Base-by-base conservation (phyloP, 1,139 yeast species). In the Pichia sp. region DNA sequence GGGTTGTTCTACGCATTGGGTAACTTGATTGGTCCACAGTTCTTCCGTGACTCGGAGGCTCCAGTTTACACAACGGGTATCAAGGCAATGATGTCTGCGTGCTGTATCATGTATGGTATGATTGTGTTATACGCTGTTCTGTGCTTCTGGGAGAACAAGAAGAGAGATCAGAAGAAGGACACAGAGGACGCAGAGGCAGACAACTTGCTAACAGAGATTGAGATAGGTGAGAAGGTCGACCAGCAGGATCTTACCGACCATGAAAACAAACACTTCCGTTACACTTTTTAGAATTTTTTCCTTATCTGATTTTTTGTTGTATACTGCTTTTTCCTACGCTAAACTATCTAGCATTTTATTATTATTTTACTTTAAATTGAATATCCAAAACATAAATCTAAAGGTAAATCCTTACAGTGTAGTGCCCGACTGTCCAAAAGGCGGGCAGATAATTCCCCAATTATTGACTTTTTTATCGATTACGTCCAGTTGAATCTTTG, bases 1-100 rank as follows among this genome's bases (percentile, higher is more conserved):
- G 73, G 84, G 51, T 84, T 83, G 0, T 85, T 81, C 65, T 82
- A 87, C 59, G 79, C 81, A 33, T 88, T 92, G 16, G 56, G 56
- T 46, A 85, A 85, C 61, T 73, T 85, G 52, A 75, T 83, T 50
- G 92, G 91, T 0, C 90, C 93, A 2, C 90, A 84, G 64, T 77
- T 85, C 52, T 85, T 85, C 65, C 73, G 79, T 58, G 71, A 72
- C 0, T 60, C 61, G 6, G 80, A 83, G 62, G 81, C 81, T 1
- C 90, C 90, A 14, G 64, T 66, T 46, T 81, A 80, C 61, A 67
- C 67, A 14, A 75, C 78, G 4, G 84, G 82, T 12, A 75, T 76
- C 57, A 73, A 75, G 42, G 73, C 80, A 14, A 75, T 79, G 64
- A 75, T 77, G 24, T 76, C 64, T 3, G 60, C 73, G 5, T 68